Conservation (phyloP, 805 yeast species). For the Candida morakotiae region DNA sequence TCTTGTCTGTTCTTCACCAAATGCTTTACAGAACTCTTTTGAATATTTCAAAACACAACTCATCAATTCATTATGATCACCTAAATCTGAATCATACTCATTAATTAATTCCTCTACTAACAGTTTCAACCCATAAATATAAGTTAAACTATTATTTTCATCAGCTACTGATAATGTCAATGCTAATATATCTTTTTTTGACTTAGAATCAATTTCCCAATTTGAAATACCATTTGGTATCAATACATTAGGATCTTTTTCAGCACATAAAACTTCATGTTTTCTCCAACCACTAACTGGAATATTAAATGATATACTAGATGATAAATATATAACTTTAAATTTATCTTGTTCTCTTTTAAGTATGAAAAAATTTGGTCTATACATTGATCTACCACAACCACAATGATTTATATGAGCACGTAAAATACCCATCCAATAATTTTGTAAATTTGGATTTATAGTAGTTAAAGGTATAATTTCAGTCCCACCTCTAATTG, state of each 20-base stretch:
- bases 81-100: not conserved
- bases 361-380: conserved; percentile 36
- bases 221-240: conserved; percentile 31
- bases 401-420: conserved; percentile 36
- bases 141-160: conserved; percentile 26
- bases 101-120: conserved; percentile 1
- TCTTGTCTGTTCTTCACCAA: conserved; percentile 16
- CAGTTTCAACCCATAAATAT: conserved; percentile 22
- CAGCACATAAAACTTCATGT: conserved; percentile 19
- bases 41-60: conserved; percentile 28
- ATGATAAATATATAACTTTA: conserved; percentile 27
- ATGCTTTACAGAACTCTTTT: conserved; percentile 21
- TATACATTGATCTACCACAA: conserved; percentile 32
- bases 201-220: conserved; percentile 1
- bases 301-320: conserved; percentile 27
- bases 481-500: conserved; percentile 35
- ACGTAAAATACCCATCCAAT: conserved; percentile 37
- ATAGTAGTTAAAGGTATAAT: conserved; percentile 18
- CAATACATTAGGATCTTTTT: conserved; percentile 23
- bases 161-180: conserved; percentile 35
- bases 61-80: not conserved
- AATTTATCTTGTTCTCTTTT: conserved; percentile 14
- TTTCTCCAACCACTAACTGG: conserved; percentile 28
- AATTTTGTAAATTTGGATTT: conserved; percentile 12
- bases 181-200: conserved; percentile 22